Percentiles rank a stretch among this genome's conserved stretches.
Evolutionary conservation across 495 filamentous ascomycete genomes (phyloP).

Genomic region (Penicillium egyptiacum): DNA sequence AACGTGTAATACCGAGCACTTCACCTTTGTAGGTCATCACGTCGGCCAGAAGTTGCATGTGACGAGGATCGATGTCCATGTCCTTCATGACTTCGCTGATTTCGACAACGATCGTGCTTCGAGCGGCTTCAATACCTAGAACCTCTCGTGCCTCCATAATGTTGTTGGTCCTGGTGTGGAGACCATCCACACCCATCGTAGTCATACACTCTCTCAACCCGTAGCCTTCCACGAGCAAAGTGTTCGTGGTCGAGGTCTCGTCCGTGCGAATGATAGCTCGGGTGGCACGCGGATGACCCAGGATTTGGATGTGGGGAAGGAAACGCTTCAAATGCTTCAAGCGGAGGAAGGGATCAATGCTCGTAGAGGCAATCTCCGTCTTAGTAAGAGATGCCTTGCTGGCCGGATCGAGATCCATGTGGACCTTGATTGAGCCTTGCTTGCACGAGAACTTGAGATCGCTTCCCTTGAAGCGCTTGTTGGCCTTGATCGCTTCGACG

Average conservation of each 20-base stretch:
- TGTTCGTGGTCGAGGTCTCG: conserved; percentile 58
- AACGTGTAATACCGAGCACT: conserved; percentile 94
- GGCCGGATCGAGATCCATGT: conserved; percentile 57
- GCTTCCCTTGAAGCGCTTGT: conserved; percentile 71
- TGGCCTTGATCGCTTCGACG: conserved; percentile 64
- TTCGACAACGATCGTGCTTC: conserved; percentile 77
- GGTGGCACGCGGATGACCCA: conserved; percentile 79
- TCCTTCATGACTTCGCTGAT: conserved; percentile 79
- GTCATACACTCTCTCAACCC: conserved; percentile 87
- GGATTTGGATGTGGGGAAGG: conserved; percentile 75
- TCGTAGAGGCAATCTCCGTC: conserved; percentile 53
- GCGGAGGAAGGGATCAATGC: conserved; percentile 73
- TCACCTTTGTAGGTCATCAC: conserved; percentile 99
- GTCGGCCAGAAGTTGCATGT: conserved; percentile 98
- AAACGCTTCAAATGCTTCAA: conserved; percentile 80
- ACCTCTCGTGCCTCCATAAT: conserved; percentile 90
- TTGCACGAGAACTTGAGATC: conserved; percentile 53
- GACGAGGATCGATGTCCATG: conserved; percentile 96
- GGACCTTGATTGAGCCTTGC: conserved; percentile 55
- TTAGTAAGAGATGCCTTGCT: conserved; percentile 54
- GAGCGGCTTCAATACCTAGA: conserved; percentile 95
- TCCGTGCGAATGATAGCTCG: conserved; percentile 87
- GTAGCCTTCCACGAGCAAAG: conserved; percentile 91
- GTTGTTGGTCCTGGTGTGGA: conserved; percentile 72
- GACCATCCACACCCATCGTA: conserved; percentile 81